Evolutionary conservation across 805 yeast genomes (phyloP), one percentile per base, ranked within the genome.

Genomic region (Schizosaccharomyces lindneri): DNA sequence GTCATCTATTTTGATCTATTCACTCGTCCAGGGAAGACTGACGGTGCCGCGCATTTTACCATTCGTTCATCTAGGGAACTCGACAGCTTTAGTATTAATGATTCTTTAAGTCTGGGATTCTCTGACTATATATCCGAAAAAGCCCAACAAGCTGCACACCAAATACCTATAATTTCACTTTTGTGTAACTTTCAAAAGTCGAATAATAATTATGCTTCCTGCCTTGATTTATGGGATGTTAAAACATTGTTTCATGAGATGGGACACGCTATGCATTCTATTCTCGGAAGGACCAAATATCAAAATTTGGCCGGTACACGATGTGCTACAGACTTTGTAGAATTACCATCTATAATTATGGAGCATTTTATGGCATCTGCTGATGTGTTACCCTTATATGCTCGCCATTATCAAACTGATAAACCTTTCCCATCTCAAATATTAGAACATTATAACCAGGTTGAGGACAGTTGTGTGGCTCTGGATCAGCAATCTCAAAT

Each of bases 241-340:
- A 95, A 90, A 67, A 93, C 98, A 0, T 73, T 93, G 21, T 93
- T 93, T 74, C 98, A 93, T 72, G 98, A 93, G 72, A 88, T 93
- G 95, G 98, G 98, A 0, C 98, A 93, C 71, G 97, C 97, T 0
- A 85, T 93, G 80, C 98, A 93, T 70, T 87, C 97, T 2, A 90
- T 93, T 95, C 73, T 93, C 24, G 98, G 97, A 0, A 78, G 90
- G 64, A 93, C 98, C 0, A 77, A 83, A 55, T 73, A 90, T 61
- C 98, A 93, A 70, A 93, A 88, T 70, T 84, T 90, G 7, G 83
- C 94, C 43, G 98, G 98, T 2, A 93, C 98, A 0, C 77, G 98
- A 63, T 90, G 97, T 70, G 85, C 87, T 4, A 87, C 97, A 0
- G 98, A 93, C 70, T 93, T 93, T 73, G 98, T 93, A 19, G 98